Evolutionary conservation across 1,284 basidiomycete genomes (phyloP).

Genomic region (Cystobasidiaceae sp.): DNA sequence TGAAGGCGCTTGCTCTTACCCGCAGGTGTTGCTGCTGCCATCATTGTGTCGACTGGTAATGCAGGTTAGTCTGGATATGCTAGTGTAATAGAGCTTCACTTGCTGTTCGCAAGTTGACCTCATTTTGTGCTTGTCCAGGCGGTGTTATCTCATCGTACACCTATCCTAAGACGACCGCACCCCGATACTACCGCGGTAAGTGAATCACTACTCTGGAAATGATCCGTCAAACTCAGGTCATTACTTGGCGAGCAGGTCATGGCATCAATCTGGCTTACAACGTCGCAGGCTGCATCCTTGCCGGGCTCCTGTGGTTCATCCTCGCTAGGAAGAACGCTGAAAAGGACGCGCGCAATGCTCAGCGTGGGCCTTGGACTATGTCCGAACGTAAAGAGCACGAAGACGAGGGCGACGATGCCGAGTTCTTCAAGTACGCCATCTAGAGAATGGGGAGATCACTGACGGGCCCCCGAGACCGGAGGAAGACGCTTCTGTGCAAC

Average conservation of each 20-base stretch:
- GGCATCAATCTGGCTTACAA: conserved; percentile 23
- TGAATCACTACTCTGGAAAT: too few relatives aligned
- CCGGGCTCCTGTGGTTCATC: conserved; percentile 14
- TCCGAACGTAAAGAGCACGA: background rate
- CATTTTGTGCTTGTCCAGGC: background rate
- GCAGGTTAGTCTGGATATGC: too few relatives aligned
- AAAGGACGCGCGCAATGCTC: conserved; percentile 26
- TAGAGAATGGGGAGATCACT: background rate
- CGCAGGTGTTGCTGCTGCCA: conserved; percentile 50
- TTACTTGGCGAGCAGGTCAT: conserved; percentile 2
- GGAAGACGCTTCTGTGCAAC: too few relatives aligned
- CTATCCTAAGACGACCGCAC: conserved; percentile 8
- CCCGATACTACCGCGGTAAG: conserved; percentile 11
- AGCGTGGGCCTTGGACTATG: conserved; percentile 16
- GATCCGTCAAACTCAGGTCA: background rate
- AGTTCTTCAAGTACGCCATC: conserved; percentile 25
- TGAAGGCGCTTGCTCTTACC: too few relatives aligned
- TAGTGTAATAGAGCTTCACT: background rate
- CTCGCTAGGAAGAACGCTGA: conserved; percentile 7
- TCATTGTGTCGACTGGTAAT: conserved; percentile 25
- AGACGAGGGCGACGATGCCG: conserved; percentile 14
- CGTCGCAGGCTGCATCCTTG: conserved; percentile 2
- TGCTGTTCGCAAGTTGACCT: background rate
- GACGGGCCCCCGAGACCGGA: too few relatives aligned
- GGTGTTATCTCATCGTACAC: conserved; percentile 18